Evolutionary conservation across 352 stramenopile genomes (phyloP), one percentile per base, ranked within the genome.

Genomic region (Pythium volutum): DNA sequence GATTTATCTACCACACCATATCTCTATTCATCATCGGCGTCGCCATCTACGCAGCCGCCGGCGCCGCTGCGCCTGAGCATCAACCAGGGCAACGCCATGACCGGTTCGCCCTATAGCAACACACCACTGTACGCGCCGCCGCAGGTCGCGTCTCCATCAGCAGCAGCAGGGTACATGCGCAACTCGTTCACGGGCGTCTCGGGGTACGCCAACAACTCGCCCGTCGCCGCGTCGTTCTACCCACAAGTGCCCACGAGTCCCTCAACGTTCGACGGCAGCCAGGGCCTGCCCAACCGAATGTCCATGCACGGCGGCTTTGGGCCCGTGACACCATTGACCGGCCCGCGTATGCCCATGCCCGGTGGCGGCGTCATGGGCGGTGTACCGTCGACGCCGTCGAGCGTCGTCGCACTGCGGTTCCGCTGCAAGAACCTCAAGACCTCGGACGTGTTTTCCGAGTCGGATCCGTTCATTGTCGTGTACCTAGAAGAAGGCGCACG

Each of bases 381-480:
- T 58, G 64, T 66, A 39, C 70, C 7, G 42, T 73, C 61, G 55
- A 75, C 66, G 3, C 77, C 79, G 14, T 79, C 77, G n/a, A 89
- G 81, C 55, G 64, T 86, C 47, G 69, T 89, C 47, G 77, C 88
- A 57, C 73, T 91, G 45, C 77, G 79, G 2, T 86, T 89, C 64
- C 77, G 77, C 6, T 88, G 79, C 71, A 83, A 81, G 33, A 77
- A 75, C 16, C 66, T 55, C 54, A 91, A 91, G 66, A 91, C 84
- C 29, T 73, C 77, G 14, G 81, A 91, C 27, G 64, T 89, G 25
- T 57, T 89, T 23, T 89, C 79, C 48, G 76, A 89, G 42, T 91
- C 81, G 10, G 81, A 91, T 50, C 79, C 81, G 26, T 91, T 91
- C 60, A 62, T 91, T 41, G 79, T 91, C 46, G 53, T 89, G 12